Percentiles rank a stretch among this genome's conserved stretches.
phyloP scores from a whole-genome alignment of 2,329 filamentous ascomycete species.

The Pyrenochaeta sp. region DNA sequence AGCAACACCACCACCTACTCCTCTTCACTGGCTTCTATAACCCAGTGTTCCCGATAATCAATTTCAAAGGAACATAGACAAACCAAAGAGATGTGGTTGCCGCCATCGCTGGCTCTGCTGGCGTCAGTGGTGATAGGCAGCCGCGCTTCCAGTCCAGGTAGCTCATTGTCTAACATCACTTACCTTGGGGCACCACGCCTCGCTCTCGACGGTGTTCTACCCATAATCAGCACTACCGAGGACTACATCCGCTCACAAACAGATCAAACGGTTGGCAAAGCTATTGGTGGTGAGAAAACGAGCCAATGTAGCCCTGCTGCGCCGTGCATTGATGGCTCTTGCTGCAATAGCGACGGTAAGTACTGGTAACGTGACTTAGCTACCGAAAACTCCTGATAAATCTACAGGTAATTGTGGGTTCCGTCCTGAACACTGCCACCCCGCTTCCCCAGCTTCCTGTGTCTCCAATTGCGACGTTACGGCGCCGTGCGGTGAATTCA shows the following conservation, averaged over 20 bases:
- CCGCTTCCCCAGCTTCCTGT: conserved; percentile 14
- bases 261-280: not conserved
- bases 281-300: not conserved
- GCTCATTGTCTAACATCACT: conserved; percentile 7
- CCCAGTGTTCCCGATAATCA: too few species aligned
- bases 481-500: conserved; percentile 48
- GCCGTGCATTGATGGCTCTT: conserved; percentile 18
- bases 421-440: conserved; percentile 21
- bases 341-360: conserved; percentile 18
- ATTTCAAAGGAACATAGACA: too few species aligned
- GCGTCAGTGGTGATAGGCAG: conserved; percentile 1
- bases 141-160: not conserved
- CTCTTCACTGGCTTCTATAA: too few species aligned
- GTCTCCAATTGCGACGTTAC: conserved; percentile 49
- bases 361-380: not conserved
- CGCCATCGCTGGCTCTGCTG: not conserved
- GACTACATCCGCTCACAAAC: conserved; percentile 16
- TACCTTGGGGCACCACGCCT: conserved; percentile 14
- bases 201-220: not conserved
- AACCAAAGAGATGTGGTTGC: conserved; percentile 17
- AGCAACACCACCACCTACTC: too few species aligned
- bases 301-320: conserved; percentile 11
- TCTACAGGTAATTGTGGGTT: conserved; percentile 3
- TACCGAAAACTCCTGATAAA: not conserved
- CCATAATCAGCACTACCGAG: conserved; percentile 17